Conservation (phyloP, 1,284 basidiomycete species). For the Apiotrichum sp. region DNA sequence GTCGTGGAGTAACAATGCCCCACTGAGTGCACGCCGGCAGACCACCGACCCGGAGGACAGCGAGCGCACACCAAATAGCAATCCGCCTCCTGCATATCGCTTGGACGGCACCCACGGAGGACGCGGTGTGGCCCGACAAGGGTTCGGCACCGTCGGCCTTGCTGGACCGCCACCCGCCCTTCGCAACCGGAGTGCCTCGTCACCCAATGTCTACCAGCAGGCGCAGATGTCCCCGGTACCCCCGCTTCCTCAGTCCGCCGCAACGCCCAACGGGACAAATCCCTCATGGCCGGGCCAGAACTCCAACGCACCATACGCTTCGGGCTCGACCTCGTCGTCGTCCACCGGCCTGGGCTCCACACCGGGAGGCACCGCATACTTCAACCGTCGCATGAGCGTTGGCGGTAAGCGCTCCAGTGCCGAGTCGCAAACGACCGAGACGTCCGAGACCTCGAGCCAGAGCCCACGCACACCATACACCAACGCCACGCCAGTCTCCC, state of each 20-base stretch:
- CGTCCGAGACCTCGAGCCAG: conserved; percentile 43
- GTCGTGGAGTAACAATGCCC: conserved; percentile 17
- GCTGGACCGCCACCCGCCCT: conserved; percentile 29
- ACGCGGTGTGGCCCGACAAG: conserved; percentile 31
- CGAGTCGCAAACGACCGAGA: conserved; percentile 43
- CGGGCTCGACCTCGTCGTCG: conserved; percentile 22
- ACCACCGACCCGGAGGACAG: conserved; percentile 7
- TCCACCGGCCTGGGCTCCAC: conserved; percentile 23
- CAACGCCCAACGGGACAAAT: conserved; percentile 4
- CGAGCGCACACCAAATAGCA: not conserved
- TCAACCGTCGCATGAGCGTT: conserved; percentile 28
- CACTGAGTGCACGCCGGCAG: conserved; percentile 1
- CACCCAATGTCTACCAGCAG: conserved; percentile 49
- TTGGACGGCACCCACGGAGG: conserved; percentile 26
- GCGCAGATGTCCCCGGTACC: conserved; percentile 22
- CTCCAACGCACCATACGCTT: conserved; percentile 8
- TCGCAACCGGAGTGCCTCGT: conserved; percentile 48
- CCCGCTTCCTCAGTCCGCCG: conserved; percentile 16
- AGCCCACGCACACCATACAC: conserved; percentile 50
- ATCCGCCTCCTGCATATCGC: conserved; percentile 13
- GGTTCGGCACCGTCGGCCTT: conserved; percentile 11
- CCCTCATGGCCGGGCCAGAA: conserved; percentile 9
- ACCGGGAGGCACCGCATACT: conserved; percentile 36
- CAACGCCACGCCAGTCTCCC: conserved; percentile 39
- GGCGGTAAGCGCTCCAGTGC: conserved; percentile 34